Evolutionary conservation across 202 grass and related monocot species (phyloP).

Genomic region (Dendrocalamus latiflorus): DNA sequence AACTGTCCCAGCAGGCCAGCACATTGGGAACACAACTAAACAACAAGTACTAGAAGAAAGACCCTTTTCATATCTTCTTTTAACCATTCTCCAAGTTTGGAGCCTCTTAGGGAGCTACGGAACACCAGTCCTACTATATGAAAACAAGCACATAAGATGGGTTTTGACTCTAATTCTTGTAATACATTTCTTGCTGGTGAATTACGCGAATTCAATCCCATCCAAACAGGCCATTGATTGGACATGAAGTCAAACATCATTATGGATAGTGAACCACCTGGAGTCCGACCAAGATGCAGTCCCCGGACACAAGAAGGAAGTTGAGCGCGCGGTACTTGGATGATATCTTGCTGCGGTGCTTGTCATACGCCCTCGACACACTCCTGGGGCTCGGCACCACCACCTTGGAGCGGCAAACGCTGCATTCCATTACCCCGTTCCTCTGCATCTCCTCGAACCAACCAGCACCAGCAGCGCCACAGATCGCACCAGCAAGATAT

Average conservation of each 20-base stretch:
- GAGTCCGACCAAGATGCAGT: slow-evolving; percentile 88
- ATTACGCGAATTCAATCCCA: not conserved
- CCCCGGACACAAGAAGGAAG: slow-evolving; percentile 73
- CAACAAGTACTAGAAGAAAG: not conserved
- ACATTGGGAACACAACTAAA: not conserved
- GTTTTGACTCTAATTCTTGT: not conserved
- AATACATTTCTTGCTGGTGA: not conserved
- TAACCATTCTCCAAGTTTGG: not conserved
- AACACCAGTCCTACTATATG: not conserved
- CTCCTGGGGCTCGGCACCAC: slow-evolving; percentile 60
- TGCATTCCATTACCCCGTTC: slow-evolving; percentile 82
- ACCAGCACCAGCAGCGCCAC: not conserved
- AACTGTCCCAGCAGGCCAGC: not conserved
- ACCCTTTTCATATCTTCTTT: not conserved
- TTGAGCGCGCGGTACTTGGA: slow-evolving; percentile 66
- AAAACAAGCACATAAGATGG: not conserved
- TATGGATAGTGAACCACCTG: slow-evolving; percentile 52
- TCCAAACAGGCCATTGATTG: not conserved
- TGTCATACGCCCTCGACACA: slow-evolving; percentile 84
- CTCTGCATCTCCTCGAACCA: slow-evolving; percentile 60
- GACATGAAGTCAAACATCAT: not conserved
- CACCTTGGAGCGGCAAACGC: slow-evolving; percentile 70
- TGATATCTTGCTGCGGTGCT: slow-evolving; percentile 79
- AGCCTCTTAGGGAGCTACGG: not conserved
- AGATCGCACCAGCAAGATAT: not conserved